Evolutionary conservation across 1,284 basidiomycete species (phyloP).

Genomic region (Malassezia furfur): DNA sequence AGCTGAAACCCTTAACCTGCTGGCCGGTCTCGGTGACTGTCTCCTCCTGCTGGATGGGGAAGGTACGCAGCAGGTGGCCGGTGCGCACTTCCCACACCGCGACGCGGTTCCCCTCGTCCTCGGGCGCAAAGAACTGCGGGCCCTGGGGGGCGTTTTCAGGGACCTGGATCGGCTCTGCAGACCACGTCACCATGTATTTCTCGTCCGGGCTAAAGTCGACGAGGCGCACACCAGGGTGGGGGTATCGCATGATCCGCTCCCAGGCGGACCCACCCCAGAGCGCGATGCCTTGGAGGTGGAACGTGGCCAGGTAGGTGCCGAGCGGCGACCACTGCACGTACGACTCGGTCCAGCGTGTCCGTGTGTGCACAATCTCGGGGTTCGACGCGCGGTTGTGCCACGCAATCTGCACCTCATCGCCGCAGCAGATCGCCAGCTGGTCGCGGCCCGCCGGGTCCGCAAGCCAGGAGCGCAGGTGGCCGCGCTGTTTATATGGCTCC

Average conservation of each 20-base stretch:
- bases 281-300: slow-evolving; percentile 89
- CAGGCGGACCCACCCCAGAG: slow-evolving; percentile 89
- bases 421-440: slow-evolving; percentile 88
- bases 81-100: slow-evolving; percentile 97
- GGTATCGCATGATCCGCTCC: slow-evolving; percentile 77
- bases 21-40: slow-evolving; percentile 33
- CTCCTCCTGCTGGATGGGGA: slow-evolving; percentile 56
- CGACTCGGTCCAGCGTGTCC: slow-evolving; percentile 86
- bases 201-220: slow-evolving; percentile 98
- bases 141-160: slow-evolving; percentile 62
- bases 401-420: slow-evolving; percentile 77
- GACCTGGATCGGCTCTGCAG: slow-evolving; percentile 82
- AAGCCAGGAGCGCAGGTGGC: slow-evolving; percentile 90
- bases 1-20: slow-evolving; percentile 60
- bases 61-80: slow-evolving; percentile 82
- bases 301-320: slow-evolving; percentile 84
- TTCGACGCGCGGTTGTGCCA: slow-evolving; percentile 90
- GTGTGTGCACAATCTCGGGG: slow-evolving; percentile 64
- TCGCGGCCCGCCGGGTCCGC: slow-evolving; percentile 84
- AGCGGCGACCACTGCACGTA: slow-evolving; percentile 96
- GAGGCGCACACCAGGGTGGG: slow-evolving; percentile 87
- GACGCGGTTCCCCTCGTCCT: slow-evolving; percentile 93
- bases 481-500: slow-evolving; percentile 78
- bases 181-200: slow-evolving; percentile 95
- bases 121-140: slow-evolving; percentile 66